phyloP scores from a whole-genome alignment of 2,329 filamentous ascomycete species.

The Microcyclospora tardicrescens region DNA sequence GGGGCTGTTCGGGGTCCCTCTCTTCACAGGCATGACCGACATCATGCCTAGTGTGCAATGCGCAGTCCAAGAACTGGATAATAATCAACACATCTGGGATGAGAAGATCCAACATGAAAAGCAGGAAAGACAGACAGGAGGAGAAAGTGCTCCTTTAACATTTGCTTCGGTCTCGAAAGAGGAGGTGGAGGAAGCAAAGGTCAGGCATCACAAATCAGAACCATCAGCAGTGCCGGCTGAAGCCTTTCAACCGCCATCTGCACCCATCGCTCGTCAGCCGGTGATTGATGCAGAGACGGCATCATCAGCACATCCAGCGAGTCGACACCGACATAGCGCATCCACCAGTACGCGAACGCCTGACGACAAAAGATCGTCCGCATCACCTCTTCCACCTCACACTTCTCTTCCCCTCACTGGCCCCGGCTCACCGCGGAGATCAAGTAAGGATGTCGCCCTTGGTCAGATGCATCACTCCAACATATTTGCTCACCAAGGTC shows the following conservation, averaged over 20 bases:
- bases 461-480: conserved; percentile 21
- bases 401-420: conserved; percentile 13
- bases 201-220: conserved; percentile 17
- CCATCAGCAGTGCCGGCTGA: conserved; percentile 12
- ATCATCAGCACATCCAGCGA: conserved; percentile 11
- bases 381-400: conserved; percentile 3
- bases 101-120: conserved; percentile 52
- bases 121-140: conserved; percentile 26
- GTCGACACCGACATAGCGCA: conserved; percentile 14
- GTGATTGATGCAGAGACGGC: conserved; percentile 6
- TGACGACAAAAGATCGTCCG: conserved; percentile 7
- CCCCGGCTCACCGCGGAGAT: conserved; percentile 17
- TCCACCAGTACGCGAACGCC: conserved; percentile 8
- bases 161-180: conserved; percentile 18
- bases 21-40: conserved; percentile 79
- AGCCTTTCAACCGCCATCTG: conserved; percentile 11
- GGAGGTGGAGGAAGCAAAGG: conserved; percentile 20
- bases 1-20: conserved; percentile 83
- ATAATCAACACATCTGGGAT: conserved; percentile 65
- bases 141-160: conserved; percentile 15
- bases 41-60: conserved; percentile 77
- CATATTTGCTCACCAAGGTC: conserved; percentile 16
- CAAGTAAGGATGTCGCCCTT: conserved; percentile 25
- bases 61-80: conserved; percentile 66
- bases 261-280: conserved; percentile 10